Percentiles rank a stretch among this genome's conserved stretches.
These are phyloP conservation scores for Cystobasidiaceae sp. DNA, from an alignment of 1,284 basidiomycete genomes.

Conservation along the genomic window DNA sequence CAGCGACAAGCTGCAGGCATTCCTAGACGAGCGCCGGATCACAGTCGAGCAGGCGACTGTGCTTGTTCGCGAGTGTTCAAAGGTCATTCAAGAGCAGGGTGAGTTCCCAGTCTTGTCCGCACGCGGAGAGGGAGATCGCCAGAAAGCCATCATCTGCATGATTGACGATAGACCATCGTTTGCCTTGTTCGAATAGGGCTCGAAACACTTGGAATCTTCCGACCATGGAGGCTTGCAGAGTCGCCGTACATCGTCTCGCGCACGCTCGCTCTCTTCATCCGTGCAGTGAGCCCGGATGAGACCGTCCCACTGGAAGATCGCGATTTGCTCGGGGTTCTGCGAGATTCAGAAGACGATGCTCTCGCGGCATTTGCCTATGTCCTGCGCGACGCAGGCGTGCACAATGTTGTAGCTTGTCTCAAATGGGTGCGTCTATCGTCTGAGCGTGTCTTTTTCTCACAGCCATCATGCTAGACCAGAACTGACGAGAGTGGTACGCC, in stretches of 20 bases:
- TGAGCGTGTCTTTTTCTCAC: neutral
- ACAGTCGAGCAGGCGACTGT: slow-evolving; percentile 13
- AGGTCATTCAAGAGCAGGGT: slow-evolving; percentile 21
- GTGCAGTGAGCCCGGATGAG: slow-evolving; percentile 3
- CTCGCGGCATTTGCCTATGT: neutral
- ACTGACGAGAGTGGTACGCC: neutral
- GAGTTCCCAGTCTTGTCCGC: neutral
- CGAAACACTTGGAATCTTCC: slow-evolving; percentile 29
- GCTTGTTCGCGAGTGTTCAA: slow-evolving; percentile 17
- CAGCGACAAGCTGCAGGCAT: neutral
- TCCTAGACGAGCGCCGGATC: slow-evolving; percentile 6
- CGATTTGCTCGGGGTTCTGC: slow-evolving; percentile 7
- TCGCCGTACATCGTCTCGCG: neutral
- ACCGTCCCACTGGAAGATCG: slow-evolving; percentile 2
- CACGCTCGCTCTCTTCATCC: slow-evolving; percentile 19
- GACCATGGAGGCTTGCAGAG: slow-evolving; percentile 29
- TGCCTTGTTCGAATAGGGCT: neutral
- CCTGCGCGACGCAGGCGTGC: slow-evolving; percentile 16
- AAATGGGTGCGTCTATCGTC: slow-evolving; percentile 26
- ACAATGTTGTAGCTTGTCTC: slow-evolving; percentile 23
- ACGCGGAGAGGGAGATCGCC: neutral
- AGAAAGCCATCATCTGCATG: neutral
- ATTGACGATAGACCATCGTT: neutral
- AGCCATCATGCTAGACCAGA: neutral
- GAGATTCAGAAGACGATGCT: neutral